A percentile compares a stretch with the other conserved stretches of the same genome.
phyloP scores from a whole-genome alignment of 805 yeast genomes.

The Nakazawaea holstii region DNA sequence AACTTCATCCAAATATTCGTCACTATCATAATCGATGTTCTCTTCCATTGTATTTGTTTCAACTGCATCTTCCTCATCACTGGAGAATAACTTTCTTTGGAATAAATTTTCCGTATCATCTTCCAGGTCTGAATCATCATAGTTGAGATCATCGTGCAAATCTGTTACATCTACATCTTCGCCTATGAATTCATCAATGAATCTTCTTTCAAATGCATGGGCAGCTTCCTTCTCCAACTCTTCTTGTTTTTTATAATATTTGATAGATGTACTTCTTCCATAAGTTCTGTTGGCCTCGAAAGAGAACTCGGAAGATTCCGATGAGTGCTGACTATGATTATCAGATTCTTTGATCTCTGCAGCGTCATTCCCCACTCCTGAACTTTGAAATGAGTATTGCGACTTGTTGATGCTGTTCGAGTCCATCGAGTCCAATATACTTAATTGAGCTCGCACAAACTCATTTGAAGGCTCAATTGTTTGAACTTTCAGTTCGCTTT shows the following conservation, averaged over 20 bases:
- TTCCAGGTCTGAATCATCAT: conserved; percentile 23
- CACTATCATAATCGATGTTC: conserved; percentile 9
- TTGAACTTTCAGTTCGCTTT: background rate
- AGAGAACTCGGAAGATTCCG: conserved; percentile 27
- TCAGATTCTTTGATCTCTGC: background rate
- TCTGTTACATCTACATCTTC: conserved; percentile 18
- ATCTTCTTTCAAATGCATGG: conserved; percentile 13
- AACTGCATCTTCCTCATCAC: conserved; percentile 21
- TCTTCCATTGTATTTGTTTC: background rate
- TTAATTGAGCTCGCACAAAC: background rate
- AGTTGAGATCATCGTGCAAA: conserved; percentile 26
- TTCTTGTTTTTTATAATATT: conserved; percentile 29
- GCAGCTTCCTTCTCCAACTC: conserved; percentile 23
- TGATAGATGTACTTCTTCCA: conserved; percentile 30
- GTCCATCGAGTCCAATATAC: background rate
- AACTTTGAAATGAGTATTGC: background rate
- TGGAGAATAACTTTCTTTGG: conserved; percentile 29
- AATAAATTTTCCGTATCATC: conserved; percentile 34
- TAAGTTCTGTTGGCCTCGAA: conserved; percentile 23
- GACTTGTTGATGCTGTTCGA: background rate
- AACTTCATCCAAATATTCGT: conserved; percentile 2
- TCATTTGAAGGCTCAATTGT: background rate
- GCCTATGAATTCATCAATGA: conserved; percentile 21
- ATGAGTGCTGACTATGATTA: background rate
- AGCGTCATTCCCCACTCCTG: background rate